Evolutionary conservation across 352 stramenopile species (phyloP).

Genomic region (Pythium angustatum): DNA sequence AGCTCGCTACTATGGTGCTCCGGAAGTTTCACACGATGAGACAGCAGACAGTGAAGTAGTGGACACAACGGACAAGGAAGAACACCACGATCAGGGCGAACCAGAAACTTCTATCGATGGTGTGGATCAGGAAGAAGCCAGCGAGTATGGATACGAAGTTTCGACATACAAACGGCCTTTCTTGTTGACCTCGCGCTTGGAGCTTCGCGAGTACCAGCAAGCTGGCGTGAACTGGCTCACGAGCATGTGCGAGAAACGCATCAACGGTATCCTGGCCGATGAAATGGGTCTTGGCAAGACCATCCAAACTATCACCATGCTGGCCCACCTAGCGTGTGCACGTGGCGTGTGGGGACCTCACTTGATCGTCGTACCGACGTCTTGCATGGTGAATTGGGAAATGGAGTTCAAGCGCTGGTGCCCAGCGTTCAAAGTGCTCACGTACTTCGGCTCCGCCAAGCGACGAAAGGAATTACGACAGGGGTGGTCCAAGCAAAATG

Average conservation of each 20-base stretch:
- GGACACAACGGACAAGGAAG: conserved; percentile 23
- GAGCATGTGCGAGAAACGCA: conserved; percentile 94
- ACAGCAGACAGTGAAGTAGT: neutral
- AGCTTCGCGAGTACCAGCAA: conserved; percentile 79
- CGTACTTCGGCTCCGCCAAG: conserved; percentile 98
- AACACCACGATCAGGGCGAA: conserved; percentile 4
- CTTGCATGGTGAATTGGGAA: conserved; percentile 99
- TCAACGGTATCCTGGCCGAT: conserved; percentile 99
- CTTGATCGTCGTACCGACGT: conserved; percentile 98
- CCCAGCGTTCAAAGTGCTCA: conserved; percentile 96
- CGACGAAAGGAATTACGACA: conserved; percentile 86
- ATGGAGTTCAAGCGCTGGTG: conserved; percentile 99
- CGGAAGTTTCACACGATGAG: conserved; percentile 5
- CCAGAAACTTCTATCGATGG: neutral
- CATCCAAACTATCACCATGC: conserved; percentile 98
- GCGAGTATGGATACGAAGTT: neutral
- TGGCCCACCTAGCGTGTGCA: conserved; percentile 93
- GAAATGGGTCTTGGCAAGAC: conserved; percentile 97
- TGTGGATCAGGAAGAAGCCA: neutral
- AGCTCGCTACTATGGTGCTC: conserved; percentile 52
- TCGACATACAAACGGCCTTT: conserved; percentile 58
- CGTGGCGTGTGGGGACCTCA: conserved; percentile 97
- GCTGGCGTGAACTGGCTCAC: conserved; percentile 97
- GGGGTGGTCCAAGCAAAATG: conserved; percentile 96
- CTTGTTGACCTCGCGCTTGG: conserved; percentile 62